phyloP scores from a whole-genome alignment of 768 basidiomycete genomes.

The Boletus coccyginus region DNA sequence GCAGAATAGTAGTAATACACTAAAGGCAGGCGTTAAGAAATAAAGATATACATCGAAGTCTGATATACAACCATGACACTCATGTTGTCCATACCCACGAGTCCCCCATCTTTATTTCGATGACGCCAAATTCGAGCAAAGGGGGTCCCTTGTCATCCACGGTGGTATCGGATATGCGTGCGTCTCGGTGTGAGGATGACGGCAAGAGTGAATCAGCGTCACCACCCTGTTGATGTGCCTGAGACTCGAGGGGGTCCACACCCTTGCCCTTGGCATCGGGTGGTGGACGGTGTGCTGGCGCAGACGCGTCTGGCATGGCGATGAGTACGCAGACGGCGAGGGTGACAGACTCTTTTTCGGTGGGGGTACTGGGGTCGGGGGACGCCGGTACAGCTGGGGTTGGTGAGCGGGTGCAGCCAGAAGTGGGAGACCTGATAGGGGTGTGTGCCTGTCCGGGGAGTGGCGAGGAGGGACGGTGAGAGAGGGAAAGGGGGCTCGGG shows the following conservation, averaged over 20 bases:
- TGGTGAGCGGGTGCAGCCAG: neutral
- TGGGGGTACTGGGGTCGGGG: neutral
- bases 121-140: slow-evolving; percentile 20
- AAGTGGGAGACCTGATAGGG: neutral
- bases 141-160: neutral
- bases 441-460: too few species aligned
- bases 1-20: neutral
- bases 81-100: neutral
- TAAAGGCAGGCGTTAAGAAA: slow-evolving; percentile 2
- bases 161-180: neutral
- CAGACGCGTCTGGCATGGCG: slow-evolving; percentile 20
- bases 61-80: neutral
- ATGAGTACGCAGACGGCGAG: slow-evolving; percentile 19
- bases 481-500: neutral
- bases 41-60: neutral
- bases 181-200: neutral
- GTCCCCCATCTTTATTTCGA: slow-evolving; percentile 3
- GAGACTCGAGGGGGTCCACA: neutral
- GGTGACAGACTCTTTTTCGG: neutral
- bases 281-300: neutral
- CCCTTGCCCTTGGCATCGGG: slow-evolving; percentile 19
- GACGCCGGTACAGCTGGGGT: neutral
- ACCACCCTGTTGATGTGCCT: too few species aligned
- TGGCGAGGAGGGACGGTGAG: neutral
- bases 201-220: slow-evolving; percentile 3